phyloP scores from a whole-genome alignment of 257 asterid species.

The Nicotiana benthamiana region DNA sequence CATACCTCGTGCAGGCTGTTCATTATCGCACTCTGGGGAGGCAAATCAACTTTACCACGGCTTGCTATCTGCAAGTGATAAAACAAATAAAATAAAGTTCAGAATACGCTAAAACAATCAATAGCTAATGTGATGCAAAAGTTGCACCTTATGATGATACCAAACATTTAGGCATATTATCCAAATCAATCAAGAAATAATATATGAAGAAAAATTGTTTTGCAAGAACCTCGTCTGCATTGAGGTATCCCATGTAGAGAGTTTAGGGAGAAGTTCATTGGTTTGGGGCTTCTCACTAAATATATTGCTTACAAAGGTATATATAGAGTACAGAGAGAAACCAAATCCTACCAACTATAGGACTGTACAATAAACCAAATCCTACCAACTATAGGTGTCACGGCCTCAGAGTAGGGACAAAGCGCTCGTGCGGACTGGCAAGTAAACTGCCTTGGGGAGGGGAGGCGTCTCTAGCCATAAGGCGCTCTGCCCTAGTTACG shows the following conservation, averaged over 20 bases:
- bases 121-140: background rate
- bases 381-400: no score
- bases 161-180: background rate
- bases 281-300: no score
- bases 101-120: background rate
- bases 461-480: no score
- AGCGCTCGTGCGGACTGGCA: no score
- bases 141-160: background rate
- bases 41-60: conserved; percentile 76
- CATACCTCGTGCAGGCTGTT: conserved; percentile 51
- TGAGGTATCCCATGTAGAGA: conserved; percentile 82
- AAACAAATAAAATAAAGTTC: background rate
- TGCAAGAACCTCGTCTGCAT: conserved; percentile 62
- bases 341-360: no score
- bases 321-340: no score
- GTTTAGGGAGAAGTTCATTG: no score
- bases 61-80: conserved; percentile 53
- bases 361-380: no score
- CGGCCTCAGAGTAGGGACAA: no score
- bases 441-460: no score
- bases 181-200: background rate
- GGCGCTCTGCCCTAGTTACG: no score
- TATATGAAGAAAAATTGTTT: background rate
- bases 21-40: conserved; percentile 42
- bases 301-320: no score